Base-by-base conservation (phyloP, 148 eudicot genomes). In the Silene latifolia region DNA sequence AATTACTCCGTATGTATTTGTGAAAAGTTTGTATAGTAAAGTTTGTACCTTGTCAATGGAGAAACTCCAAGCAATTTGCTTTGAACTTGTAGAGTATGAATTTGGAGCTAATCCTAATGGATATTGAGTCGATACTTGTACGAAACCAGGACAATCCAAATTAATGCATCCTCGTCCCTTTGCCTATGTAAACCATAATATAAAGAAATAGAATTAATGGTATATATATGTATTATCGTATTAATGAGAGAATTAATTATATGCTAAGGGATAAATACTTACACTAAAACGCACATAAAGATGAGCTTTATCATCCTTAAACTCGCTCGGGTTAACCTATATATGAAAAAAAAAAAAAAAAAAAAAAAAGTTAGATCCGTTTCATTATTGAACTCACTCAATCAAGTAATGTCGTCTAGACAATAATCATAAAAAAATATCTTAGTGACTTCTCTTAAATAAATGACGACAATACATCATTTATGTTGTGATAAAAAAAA, bases 231-330 rank as follows among this genome's bases (percentile, higher is more conserved):
- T n/a, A 48, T 48, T 2, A 48, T 48, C 0, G 15, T 48, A 48
- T 11, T 48, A 48, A 48, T 35, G 6, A 35, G 39, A 5, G 3
- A 15, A 48, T 2, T 1, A 7, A 46, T 1, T 48, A 13, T 48
- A 48, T 8, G 3, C 3, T 13, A 2, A 13, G 14, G 14, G 12
- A 48, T 3, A 48, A 10, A 17, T 71, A 8, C 47, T 74, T 47
- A 74, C 70, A 0, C 4, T 74, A 24, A 63, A 74, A 4, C 61
- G 47, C 10, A 44, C 70, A 11, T 63, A 74, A 46, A 74, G 61
- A 25, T 48, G 77, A 8, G 61, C 18, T 25, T 63, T 44, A 18
- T 48, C 3, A 63, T 74, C 70, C 60, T 48, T 64, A 21, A 44
- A 74, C 57, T 46, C 46, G 18, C 18, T 3, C 7, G 69, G 69